A percentile compares a stretch with the other conserved stretches of the same genome.
phyloP scores from a whole-genome alignment of 352 stramenopile genomes.

The Pythium biforme region DNA sequence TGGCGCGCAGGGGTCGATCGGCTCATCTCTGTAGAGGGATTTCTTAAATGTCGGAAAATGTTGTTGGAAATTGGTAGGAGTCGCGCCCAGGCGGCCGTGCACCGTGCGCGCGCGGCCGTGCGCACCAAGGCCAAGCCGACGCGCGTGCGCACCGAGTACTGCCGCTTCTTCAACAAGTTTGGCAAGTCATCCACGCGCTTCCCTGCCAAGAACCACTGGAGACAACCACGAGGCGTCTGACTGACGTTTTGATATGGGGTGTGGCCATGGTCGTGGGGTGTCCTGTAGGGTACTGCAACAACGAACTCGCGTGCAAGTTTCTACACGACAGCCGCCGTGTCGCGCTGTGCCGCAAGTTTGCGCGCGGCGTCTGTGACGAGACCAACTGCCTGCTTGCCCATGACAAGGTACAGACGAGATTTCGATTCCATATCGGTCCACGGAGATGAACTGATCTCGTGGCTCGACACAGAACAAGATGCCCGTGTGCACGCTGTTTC shows the following conservation, averaged over 20 bases:
- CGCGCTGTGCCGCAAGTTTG: constrained; percentile 77
- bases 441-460: neutral
- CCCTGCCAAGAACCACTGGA: too few species aligned
- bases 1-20: too few species aligned
- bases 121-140: constrained; percentile 35
- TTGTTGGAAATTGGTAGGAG: constrained; percentile 19
- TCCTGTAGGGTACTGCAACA: constrained; percentile 75
- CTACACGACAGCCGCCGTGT: constrained; percentile 84
- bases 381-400: constrained; percentile 65
- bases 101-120: constrained; percentile 41
- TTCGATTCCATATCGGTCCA: too few species aligned
- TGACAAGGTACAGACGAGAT: constrained; percentile 81
- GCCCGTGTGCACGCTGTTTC: constrained; percentile 77
- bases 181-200: constrained; percentile 43
- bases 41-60: too few species aligned
- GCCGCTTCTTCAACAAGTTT: constrained; percentile 81
- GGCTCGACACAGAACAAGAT: constrained; percentile 66
- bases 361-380: constrained; percentile 63
- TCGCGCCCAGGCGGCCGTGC: constrained; percentile 52
- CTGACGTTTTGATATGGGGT: neutral
- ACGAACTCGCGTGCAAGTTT: constrained; percentile 75
- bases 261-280: neutral
- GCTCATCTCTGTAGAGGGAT: too few species aligned
- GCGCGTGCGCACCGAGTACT: constrained; percentile 68
- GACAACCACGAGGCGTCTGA: too few species aligned